A percentile compares a stretch with the other conserved stretches of the same genome.
Conservation (phyloP, 2,329 filamentous ascomycete species). For the Fusarium sp. region DNA sequence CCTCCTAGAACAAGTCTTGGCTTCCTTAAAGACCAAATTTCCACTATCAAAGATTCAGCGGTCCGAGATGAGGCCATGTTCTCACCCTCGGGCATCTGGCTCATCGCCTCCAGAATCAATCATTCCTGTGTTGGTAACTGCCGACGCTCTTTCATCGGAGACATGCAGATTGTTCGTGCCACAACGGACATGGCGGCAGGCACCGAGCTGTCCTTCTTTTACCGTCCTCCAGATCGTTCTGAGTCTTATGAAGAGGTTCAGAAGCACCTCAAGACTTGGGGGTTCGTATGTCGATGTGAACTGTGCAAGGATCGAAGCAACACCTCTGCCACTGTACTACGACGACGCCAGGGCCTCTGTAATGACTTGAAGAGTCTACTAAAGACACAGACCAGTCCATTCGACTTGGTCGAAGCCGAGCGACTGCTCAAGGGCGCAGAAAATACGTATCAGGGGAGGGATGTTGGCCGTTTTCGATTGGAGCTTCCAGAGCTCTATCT, state of each 20-base stretch:
- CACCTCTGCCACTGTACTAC: slow-evolving; percentile 21
- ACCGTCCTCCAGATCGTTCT: slow-evolving; percentile 45
- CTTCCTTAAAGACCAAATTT: background rate
- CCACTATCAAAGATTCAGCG: background rate
- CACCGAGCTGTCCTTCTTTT: slow-evolving; percentile 58
- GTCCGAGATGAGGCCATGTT: background rate
- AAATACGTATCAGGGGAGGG: slow-evolving; percentile 33
- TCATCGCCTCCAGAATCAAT: slow-evolving; percentile 59
- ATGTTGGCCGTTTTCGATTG: background rate
- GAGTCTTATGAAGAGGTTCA: slow-evolving; percentile 42
- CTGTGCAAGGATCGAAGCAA: slow-evolving; percentile 48
- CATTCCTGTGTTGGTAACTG: slow-evolving; percentile 61
- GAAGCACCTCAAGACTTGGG: slow-evolving; percentile 49
- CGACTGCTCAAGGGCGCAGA: slow-evolving; percentile 35
- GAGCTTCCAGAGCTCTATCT: slow-evolving; percentile 5
- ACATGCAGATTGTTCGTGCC: slow-evolving; percentile 62
- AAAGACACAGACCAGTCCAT: fast-evolving
- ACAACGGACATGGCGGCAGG: slow-evolving; percentile 51
- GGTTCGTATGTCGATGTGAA: slow-evolving; percentile 54
- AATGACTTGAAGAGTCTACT: slow-evolving; percentile 24
- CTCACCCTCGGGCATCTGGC: slow-evolving; percentile 56
- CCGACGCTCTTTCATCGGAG: slow-evolving; percentile 60
- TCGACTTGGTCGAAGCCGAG: slow-evolving; percentile 9
- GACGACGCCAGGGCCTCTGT: slow-evolving; percentile 26
- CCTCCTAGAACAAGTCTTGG: slow-evolving; percentile 38